Conservation (phyloP, 257 asterid genomes). For the Lycium barbarum region DNA sequence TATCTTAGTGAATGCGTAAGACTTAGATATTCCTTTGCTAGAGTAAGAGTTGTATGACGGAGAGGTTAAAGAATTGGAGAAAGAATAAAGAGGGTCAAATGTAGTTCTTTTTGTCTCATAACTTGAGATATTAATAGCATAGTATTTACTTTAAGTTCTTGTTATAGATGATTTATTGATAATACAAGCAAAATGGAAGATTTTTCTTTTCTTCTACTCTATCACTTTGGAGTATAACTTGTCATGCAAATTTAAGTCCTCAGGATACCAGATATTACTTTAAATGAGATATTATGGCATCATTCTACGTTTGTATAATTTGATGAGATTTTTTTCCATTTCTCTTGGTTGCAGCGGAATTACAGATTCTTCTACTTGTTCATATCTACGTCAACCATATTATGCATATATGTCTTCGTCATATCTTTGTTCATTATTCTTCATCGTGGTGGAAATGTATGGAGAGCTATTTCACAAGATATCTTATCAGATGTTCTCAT, state of each 20-base stretch:
- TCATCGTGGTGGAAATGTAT: slow-evolving; percentile 51
- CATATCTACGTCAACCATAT: slow-evolving; percentile 74
- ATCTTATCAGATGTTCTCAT: slow-evolving; percentile 73
- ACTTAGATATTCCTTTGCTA: not conserved
- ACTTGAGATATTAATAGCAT: not conserved
- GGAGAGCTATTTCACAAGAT: slow-evolving; percentile 65
- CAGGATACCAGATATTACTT: not conserved
- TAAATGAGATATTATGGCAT: not conserved
- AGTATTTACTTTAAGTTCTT: not conserved
- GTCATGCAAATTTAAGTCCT: not conserved
- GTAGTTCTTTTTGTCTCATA: not conserved
- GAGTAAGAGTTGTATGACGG: not conserved
- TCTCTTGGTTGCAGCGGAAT: slow-evolving; percentile 69
- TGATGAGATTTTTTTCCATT: slow-evolving; percentile 16
- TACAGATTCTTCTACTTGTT: slow-evolving; percentile 89
- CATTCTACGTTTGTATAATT: not conserved
- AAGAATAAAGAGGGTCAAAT: not conserved
- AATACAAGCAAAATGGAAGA: not conserved
- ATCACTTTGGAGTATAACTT: not conserved
- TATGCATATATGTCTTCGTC: slow-evolving; percentile 66
- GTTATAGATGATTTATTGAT: not conserved
- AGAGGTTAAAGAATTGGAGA: not conserved
- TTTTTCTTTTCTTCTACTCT: slow-evolving; percentile 6
- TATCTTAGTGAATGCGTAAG: not conserved
- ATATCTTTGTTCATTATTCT: slow-evolving; percentile 71